Evolutionary conservation across 208 protist species (phyloP).

Genomic region (Acanthamoeba culbertsoni): DNA sequence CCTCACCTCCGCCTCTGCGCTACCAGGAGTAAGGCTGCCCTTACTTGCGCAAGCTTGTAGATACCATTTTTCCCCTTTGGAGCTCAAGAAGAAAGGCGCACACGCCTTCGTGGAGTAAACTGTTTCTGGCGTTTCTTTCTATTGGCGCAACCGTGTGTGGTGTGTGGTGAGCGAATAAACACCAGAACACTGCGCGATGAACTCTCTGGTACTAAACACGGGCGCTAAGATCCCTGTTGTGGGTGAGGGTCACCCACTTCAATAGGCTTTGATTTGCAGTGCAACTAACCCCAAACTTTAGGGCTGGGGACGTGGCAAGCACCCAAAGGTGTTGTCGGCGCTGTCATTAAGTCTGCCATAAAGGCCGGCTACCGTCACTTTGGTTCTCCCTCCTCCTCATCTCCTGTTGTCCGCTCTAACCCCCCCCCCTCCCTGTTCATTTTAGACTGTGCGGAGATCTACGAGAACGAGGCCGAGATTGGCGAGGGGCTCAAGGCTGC

Average conservation of each 20-base stretch:
- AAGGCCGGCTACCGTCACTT: neutral
- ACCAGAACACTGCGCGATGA: no score
- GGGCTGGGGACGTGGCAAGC: constrained; percentile 5
- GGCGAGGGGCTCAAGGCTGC: neutral
- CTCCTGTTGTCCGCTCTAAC: neutral
- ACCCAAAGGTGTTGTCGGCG: neutral
- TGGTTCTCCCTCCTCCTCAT: neutral
- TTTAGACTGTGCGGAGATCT: constrained; percentile 6
- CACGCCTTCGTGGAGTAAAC: no score
- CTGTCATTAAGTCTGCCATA: neutral
- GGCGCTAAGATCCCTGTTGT: neutral
- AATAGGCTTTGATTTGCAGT: neutral
- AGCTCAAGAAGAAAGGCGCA: no score
- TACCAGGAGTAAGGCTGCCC: neutral
- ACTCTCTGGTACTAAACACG: no score
- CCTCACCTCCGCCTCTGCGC: neutral
- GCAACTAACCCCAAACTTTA: neutral
- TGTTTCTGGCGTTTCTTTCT: no score
- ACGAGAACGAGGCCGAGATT: constrained; percentile 44
- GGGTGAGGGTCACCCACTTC: neutral
- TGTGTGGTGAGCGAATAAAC: no score
- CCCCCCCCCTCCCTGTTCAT: neutral
- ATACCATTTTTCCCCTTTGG: no score
- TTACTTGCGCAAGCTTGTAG: no score
- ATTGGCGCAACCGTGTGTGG: no score